Evolutionary conservation across 2,329 filamentous ascomycete genomes (phyloP), one percentile per base, ranked within the genome.

Genomic region (Boeremia exigua): DNA sequence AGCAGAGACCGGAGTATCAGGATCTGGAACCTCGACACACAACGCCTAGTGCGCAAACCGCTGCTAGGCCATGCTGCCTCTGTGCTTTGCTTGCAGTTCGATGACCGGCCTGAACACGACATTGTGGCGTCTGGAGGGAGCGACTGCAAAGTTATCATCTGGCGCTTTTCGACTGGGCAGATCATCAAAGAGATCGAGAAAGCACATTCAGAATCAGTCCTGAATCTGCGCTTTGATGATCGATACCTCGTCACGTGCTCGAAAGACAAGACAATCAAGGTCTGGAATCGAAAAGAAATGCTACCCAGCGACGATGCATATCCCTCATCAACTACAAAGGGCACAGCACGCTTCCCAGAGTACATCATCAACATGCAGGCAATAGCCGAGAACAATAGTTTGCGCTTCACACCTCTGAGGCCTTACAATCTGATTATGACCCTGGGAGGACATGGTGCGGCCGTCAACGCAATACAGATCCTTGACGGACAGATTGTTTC

Each of bases 381-480:
- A 28, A 61, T 75, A n/a, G 60, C 71, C 4, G 72, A 76, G 39
- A 69, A 53, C 17, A 63, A 74, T 30, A 66, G 74, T 28, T 67
- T 80, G n/a, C 76, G 70, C 38, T 67, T 87, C n/a, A 80, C 84
- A 48, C 81, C 85, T 1, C 69, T 88, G 44, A 82, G 86, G 8
- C 83, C 92, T 0, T 96, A 89, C 71, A 88, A 86, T 12, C 83
- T 93, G 66, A 87, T 99, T 33, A 91, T 91, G 69, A 88, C 83
- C 0, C 79, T 99, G 8, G 86, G 90, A 58, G 94, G 94, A 1
- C 95, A 99, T 67, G 85, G 85, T 40, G 95, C 95, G 4, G 95
- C 95, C 1, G 94, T 99, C 46, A 99, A 99, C 71, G 94, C 95
- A 0, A 95, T 99, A 30, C 93, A 98, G 71, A 91, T 99, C 36